A percentile compares a stretch with the other conserved stretches of the same genome.
Conservation (phyloP, 2,329 filamentous ascomycete species). For the Pleoardoris graminearum region DNA sequence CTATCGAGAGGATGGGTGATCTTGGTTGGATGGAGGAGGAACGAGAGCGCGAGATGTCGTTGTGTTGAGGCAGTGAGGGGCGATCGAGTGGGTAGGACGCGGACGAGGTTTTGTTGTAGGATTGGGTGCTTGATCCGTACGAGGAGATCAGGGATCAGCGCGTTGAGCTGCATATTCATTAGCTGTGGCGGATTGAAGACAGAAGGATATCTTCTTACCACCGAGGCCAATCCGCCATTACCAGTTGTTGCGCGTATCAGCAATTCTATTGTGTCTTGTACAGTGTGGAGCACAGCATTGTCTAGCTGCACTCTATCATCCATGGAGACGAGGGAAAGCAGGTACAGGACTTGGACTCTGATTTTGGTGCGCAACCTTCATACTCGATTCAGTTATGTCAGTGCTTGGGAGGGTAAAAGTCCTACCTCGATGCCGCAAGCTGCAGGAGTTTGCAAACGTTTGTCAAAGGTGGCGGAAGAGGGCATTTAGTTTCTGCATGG, state of each 20-base stretch:
- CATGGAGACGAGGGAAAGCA: slow-evolving; percentile 36
- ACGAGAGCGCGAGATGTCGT: slow-evolving; percentile 66
- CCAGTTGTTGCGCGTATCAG: slow-evolving; percentile 34
- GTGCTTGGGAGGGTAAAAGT: neutral
- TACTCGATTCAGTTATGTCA: neutral
- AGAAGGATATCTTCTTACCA: slow-evolving; percentile 21
- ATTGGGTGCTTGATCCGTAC: slow-evolving; percentile 50
- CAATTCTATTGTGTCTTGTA: slow-evolving; percentile 40
- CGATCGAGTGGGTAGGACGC: slow-evolving; percentile 60
- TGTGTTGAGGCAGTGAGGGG: slow-evolving; percentile 62
- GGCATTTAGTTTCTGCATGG: slow-evolving; percentile 11
- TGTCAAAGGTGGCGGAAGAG: slow-evolving; percentile 27
- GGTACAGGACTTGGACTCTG: slow-evolving; percentile 26
- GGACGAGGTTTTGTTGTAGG: slow-evolving; percentile 62
- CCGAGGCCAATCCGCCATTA: slow-evolving; percentile 23
- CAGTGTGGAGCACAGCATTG: slow-evolving; percentile 16
- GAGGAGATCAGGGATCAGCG: slow-evolving; percentile 30
- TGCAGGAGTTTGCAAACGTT: slow-evolving; percentile 29
- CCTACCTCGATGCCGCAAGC: slow-evolving; percentile 32
- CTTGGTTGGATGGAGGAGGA: slow-evolving; percentile 55
- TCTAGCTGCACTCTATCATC: slow-evolving; percentile 36
- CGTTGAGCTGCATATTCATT: slow-evolving; percentile 29
- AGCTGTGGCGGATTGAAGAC: slow-evolving; percentile 15
- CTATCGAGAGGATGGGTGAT: slow-evolving; percentile 32
- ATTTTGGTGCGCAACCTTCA: slow-evolving; percentile 27